A percentile compares a stretch with the other conserved stretches of the same genome.
These are phyloP conservation scores for Sporothrix dimorphospora DNA, from an alignment of 2,329 filamentous ascomycete species.

Conservation along the genomic window DNA sequence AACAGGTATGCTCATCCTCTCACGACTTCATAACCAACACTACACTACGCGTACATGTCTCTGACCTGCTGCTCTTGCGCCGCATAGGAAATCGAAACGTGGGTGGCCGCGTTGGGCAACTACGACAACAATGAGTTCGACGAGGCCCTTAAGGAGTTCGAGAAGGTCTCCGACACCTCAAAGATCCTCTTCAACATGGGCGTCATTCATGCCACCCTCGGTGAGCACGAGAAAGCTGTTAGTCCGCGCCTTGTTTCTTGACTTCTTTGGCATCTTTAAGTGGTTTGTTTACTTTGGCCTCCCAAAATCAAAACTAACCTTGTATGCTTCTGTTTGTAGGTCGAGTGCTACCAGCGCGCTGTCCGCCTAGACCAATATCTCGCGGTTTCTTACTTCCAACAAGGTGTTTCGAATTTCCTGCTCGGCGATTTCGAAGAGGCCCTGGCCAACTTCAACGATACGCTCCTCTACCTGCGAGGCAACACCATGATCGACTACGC, in stretches of 20 bases:
- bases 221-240: slow-evolving; percentile 94
- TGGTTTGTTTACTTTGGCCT: slow-evolving; percentile 10
- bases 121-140: slow-evolving; percentile 99
- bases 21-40: neutral
- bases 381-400: slow-evolving; percentile 96
- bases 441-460: slow-evolving; percentile 98
- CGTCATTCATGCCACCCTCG: slow-evolving; percentile 94
- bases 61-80: neutral
- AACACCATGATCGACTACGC: slow-evolving; percentile 99
- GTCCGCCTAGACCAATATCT: slow-evolving; percentile 92
- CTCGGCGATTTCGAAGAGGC: slow-evolving; percentile 97
- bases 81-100: slow-evolving; percentile 92
- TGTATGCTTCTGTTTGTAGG: slow-evolving; percentile 54
- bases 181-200: slow-evolving; percentile 99
- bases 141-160: slow-evolving; percentile 80
- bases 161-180: slow-evolving; percentile 87
- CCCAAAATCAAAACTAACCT: neutral
- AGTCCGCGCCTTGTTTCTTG: slow-evolving; percentile 45
- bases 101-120: slow-evolving; percentile 85
- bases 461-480: slow-evolving; percentile 87
- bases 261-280: neutral
- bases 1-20: slow-evolving; percentile 41
- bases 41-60: neutral
- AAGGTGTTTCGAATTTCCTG: slow-evolving; percentile 97
- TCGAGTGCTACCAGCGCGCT: slow-evolving; percentile 92